Evolutionary conservation across 2,329 filamentous ascomycete genomes (phyloP), one percentile per base, ranked within the genome.

Genomic region (Diplodia mutila): DNA sequence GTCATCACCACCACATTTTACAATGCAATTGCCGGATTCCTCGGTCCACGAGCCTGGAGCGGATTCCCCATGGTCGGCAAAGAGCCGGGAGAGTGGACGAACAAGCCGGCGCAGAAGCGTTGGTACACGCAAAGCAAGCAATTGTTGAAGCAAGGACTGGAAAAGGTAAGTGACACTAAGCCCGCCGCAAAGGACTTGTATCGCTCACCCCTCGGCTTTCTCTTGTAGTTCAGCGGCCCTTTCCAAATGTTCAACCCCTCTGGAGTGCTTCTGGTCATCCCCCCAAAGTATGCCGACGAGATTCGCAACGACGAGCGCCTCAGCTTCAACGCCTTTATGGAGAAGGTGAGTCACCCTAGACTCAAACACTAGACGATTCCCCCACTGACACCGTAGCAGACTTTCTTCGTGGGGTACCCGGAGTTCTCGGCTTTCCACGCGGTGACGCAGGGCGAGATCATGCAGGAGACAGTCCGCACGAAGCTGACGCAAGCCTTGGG

Each of bases 81-180:
- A n/a, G 55, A 61, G 55, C 37, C 37, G 11, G 55, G 55, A 27
- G 55, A 61, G 14, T 61, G 55, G 37, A 61, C 55, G 55, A 61
- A 46, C 55, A 61, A 61, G 23, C 6, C 14, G 1, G 55, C 55
- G 14, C 21, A 25, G 25, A 5, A 25, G 11, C 55, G 55, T 6
- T 61, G 21, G 29, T 39, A n/a, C 18, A 21, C 11, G 5, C 37
- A 61, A 37, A 61, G 55, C 55, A 27, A 23, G 55, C 23, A 61
- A 16, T 14, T 27, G 18, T 46, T 61, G 32, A 46, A 46, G 23
- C 21, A 61, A 1, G 55, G 55, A 12, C 37, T 61, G 23, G 18
- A 18, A 18, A 37, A 61, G 37, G 55, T 61, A 29, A 21, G 8
- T 12, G 4, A 18, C 23, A 18, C 3, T 11, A 4, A n/a, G 3